Percentiles rank a stretch among this genome's conserved stretches.
Conservation (phyloP, 306 rosid species). For the Fagus sylvatica region DNA sequence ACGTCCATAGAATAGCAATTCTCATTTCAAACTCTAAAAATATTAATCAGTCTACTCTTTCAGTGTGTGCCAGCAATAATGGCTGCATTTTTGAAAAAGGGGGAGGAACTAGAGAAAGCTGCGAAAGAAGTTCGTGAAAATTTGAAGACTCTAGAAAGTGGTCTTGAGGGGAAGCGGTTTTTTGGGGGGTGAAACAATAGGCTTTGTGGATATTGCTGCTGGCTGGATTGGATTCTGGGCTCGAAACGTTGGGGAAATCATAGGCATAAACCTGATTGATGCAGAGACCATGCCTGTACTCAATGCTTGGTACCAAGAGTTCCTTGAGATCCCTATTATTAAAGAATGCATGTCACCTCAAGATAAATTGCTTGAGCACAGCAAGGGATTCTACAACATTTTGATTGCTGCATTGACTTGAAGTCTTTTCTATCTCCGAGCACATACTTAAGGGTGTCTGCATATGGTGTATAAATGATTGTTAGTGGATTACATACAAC, state of each 20-base stretch:
- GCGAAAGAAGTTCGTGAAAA: constrained; percentile 43
- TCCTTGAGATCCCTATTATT: constrained; percentile 31
- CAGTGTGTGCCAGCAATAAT: constrained; percentile 40
- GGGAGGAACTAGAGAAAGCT: constrained; percentile 50
- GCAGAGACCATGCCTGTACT: constrained; percentile 41
- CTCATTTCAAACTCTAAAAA: background rate
- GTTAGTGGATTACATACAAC: background rate
- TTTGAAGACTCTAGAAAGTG: constrained; percentile 47
- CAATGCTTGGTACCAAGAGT: constrained; percentile 34
- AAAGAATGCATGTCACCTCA: constrained; percentile 40
- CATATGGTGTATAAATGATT: background rate
- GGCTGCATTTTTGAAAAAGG: constrained; percentile 34
- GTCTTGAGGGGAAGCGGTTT: constrained; percentile 33
- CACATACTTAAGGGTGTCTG: background rate
- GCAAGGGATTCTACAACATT: constrained; percentile 16
- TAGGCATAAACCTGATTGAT: constrained; percentile 36
- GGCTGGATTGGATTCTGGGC: constrained; percentile 45
- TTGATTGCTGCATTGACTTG: constrained; percentile 37
- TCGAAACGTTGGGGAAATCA: constrained; percentile 31
- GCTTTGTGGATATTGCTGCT: constrained; percentile 45
- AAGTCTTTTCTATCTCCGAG: background rate
- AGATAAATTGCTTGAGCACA: constrained; percentile 37
- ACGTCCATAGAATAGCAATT: background rate
- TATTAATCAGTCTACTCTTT: background rate
- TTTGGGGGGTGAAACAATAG: constrained; percentile 53